Base-by-base conservation (phyloP, 352 stramenopile species). In the Phytophthora kernoviae region DNA sequence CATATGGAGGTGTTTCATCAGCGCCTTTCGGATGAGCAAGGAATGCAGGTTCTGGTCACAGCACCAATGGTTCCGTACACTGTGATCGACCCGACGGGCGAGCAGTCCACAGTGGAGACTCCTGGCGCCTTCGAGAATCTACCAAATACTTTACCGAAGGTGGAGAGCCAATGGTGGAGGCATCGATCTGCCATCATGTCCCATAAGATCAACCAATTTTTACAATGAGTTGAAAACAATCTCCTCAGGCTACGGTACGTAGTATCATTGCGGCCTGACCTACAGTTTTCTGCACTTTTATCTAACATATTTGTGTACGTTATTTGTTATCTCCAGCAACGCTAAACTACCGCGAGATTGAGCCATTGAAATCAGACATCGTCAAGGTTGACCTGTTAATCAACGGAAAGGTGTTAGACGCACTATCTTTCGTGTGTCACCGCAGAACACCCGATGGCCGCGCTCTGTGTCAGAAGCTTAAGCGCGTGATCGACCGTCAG, bases 1-100 rank as follows among this genome's bases (percentile, higher is more conserved):
- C 97, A 99, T 77, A 98, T 99, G 78, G 97, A 99, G 71, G 97
- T 96, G 21, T 99, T 99, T 70, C 92, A 98, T 48, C 96, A 99
- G 78, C 84, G 98, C 3, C 84, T 99, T 4, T 82, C 87, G 41
- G 96, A 99, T 68, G 98, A 99, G 71, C 98, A 99, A 72, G 90
- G 91, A 32, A 96, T 98, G 53, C 93, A 98, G 42, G 97, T 99
- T 18, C 81, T 99, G 17, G 95, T 99, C 1, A 99, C 97, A 1
- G 96, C 97, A 14, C 98, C 98, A 0, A 99, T 99, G 75, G 97
- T 99, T 41, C 96, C 97, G 24, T 99, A 99, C 74, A 97, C 73
- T n/a, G 79, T 95, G 39, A 90, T 93, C 36, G 65, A 93, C 20
- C 70, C 75, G 4, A 67, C 81, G 11, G 84, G 82, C 34, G 47